Base-by-base conservation (phyloP, 139 green algal genomes). In the Chlamydomonas urium region DNA sequence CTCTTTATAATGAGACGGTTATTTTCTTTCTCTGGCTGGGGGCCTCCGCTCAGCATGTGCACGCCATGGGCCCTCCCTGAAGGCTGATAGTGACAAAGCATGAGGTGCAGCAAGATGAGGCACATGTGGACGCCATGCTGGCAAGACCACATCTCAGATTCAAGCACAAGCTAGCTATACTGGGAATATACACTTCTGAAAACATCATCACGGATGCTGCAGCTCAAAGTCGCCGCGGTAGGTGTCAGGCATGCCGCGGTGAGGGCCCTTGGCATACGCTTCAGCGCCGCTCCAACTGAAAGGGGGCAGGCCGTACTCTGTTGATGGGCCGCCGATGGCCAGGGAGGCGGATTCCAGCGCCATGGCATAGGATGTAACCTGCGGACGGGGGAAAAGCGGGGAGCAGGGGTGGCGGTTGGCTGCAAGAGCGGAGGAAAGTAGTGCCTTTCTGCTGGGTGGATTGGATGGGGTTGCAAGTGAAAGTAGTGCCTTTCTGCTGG, bases 281-380 rank as follows among this genome's bases (percentile, higher is more conserved):
- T 14, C 29, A 47, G 60, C 60, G 4, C 33, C 33, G 60, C 60
- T 67, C 60, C 60, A 67, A 28, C 8, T 24, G 29, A 67, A 67
- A 8, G 33, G 32, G 6, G 60, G 60, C 32, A 45, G 32, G 60
- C 60, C 60, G 29, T 21, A 6, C 17, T 67, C 60, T 23, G 32
- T 45, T 14, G 60, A 67, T 10, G 60, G 60, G 26, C 60, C 60
- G 33, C 33, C 42, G 26, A 45, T 31, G 14, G 60, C 60, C 10
- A 47, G 32, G 21, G 60, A 14, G 21, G 4, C 21, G 19, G 42
- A 45, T 26, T 21, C 60, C 32, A 47, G 38, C 5, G 60, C 60
- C 60, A 67, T 67, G 31, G 21, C 29, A 26, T 67, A 67, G 4
- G 60, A 67, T n/a, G 60, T 67, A 14, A 67, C 33, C 60, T 67